A percentile compares a stretch with the other conserved stretches of the same genome.
Conservation (phyloP, 2,329 filamentous ascomycete species). For the Waltergamsia citrina region DNA sequence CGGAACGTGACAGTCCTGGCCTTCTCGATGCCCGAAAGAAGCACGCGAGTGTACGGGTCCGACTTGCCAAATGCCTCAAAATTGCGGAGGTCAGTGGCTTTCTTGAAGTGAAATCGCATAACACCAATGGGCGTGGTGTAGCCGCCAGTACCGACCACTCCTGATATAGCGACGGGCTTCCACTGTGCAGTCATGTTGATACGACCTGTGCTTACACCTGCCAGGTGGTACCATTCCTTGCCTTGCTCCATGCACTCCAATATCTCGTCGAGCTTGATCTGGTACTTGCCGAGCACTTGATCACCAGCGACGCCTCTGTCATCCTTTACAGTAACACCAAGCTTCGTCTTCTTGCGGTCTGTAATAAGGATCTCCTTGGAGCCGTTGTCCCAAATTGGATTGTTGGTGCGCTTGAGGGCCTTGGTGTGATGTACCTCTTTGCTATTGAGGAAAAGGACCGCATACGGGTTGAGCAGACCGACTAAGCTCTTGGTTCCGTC, state of each 20-base stretch:
- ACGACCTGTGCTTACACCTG: slow-evolving; percentile 71
- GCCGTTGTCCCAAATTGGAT: slow-evolving; percentile 90
- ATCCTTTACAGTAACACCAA: slow-evolving; percentile 91
- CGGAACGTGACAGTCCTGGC: slow-evolving; percentile 89
- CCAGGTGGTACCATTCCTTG: slow-evolving; percentile 90
- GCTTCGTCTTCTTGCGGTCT: slow-evolving; percentile 79
- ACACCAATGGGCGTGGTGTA: slow-evolving; percentile 93
- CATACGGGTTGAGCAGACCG: slow-evolving; percentile 86
- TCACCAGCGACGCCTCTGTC: slow-evolving; percentile 79
- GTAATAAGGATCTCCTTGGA: slow-evolving; percentile 93
- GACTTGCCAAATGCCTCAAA: slow-evolving; percentile 94
- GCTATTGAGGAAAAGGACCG: slow-evolving; percentile 77
- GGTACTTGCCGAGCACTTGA: slow-evolving; percentile 80
- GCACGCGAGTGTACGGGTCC: slow-evolving; percentile 82
- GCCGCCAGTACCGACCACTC: slow-evolving; percentile 71
- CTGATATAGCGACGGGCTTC: slow-evolving; percentile 86
- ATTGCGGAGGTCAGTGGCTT: slow-evolving; percentile 76
- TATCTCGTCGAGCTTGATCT: slow-evolving; percentile 93
- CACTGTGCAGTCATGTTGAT: slow-evolving; percentile 88
- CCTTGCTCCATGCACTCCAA: slow-evolving; percentile 84
- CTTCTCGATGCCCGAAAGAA: slow-evolving; percentile 85
- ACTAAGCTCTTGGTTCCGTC: slow-evolving; percentile 88
- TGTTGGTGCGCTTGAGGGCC: slow-evolving; percentile 94
- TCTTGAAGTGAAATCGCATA: slow-evolving; percentile 86
- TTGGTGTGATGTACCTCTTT: slow-evolving; percentile 84